These are phyloP conservation scores for Furcasterigmium sp. DNA, from an alignment of 2,329 filamentous ascomycete species.

Conservation along the genomic window DNA sequence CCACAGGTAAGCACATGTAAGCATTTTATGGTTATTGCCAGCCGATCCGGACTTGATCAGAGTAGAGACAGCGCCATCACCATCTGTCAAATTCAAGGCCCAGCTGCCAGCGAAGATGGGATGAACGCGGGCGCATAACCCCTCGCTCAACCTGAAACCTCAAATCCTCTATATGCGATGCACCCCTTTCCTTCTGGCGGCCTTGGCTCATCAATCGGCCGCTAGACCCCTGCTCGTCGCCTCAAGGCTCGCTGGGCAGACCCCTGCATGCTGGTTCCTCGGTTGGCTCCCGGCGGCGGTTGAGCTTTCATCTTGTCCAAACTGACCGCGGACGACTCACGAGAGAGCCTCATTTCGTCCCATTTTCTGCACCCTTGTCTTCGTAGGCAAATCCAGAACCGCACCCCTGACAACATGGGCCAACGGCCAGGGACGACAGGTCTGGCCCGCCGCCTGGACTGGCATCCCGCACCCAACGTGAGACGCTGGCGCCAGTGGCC, in stretches of 20 bases:
- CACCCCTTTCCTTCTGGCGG: background rate
- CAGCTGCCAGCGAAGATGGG: no score
- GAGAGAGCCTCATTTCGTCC: conserved; percentile 1
- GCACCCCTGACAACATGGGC: background rate
- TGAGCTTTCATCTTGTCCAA: background rate
- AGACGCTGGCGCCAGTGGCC: conserved; percentile 2
- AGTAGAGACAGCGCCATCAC: no score
- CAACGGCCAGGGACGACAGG: background rate
- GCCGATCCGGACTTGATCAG: background rate
- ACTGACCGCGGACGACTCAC: background rate
- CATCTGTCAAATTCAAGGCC: no score
- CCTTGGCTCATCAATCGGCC: background rate
- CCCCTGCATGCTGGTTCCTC: background rate
- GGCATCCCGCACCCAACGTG: background rate
- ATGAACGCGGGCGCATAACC: background rate
- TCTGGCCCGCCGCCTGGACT: background rate
- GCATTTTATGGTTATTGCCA: background rate
- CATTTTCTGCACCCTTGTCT: background rate
- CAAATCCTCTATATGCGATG: background rate
- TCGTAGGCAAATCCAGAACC: background rate
- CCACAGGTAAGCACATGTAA: no score
- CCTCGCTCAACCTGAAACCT: background rate
- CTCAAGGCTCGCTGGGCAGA: background rate
- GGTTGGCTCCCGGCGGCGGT: background rate
- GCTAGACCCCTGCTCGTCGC: no score